Evolutionary conservation across 805 yeast species (phyloP).

Genomic region (Candida succiphila): DNA sequence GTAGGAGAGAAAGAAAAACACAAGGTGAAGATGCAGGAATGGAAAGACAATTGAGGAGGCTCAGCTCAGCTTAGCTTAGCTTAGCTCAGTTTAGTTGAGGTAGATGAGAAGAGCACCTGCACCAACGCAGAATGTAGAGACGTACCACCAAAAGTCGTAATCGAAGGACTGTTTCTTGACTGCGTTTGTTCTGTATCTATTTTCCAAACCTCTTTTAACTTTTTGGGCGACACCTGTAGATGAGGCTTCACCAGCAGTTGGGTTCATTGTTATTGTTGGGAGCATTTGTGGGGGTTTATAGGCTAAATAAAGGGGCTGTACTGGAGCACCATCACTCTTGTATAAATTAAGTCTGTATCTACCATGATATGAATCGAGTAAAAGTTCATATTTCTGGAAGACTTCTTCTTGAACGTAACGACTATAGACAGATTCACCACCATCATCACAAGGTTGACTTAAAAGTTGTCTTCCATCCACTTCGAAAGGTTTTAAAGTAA

Average conservation of each 20-base stretch:
- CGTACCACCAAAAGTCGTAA: slow-evolving; percentile 48
- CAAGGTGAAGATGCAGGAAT: too few species aligned
- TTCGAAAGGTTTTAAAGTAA: slow-evolving; percentile 60
- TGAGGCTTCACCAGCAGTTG: slow-evolving; percentile 38
- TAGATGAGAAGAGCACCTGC: slow-evolving; percentile 20
- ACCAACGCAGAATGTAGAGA: slow-evolving; percentile 30
- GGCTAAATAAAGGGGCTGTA: slow-evolving; percentile 86
- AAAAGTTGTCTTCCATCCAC: slow-evolving; percentile 91
- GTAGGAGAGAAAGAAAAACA: too few species aligned
- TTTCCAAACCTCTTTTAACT: slow-evolving; percentile 69
- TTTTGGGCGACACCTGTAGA: slow-evolving; percentile 25
- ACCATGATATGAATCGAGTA: slow-evolving; percentile 76
- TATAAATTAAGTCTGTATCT: slow-evolving; percentile 64
- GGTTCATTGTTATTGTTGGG: slow-evolving; percentile 87
- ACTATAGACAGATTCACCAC: slow-evolving; percentile 50
- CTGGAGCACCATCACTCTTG: slow-evolving; percentile 67
- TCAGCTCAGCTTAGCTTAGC: too few species aligned
- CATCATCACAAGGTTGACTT: slow-evolving; percentile 75
- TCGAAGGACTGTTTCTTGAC: slow-evolving; percentile 28
- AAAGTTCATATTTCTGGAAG: slow-evolving; percentile 47
- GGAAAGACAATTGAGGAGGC: too few species aligned
- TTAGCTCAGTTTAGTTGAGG: slow-evolving; percentile 1
- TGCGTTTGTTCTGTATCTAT: slow-evolving; percentile 72
- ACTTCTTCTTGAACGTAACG: slow-evolving; percentile 63
- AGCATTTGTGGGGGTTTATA: slow-evolving; percentile 94